Evolutionary conservation across 2,329 filamentous ascomycete genomes (phyloP).

Genomic region (Stenocarpella maydis): DNA sequence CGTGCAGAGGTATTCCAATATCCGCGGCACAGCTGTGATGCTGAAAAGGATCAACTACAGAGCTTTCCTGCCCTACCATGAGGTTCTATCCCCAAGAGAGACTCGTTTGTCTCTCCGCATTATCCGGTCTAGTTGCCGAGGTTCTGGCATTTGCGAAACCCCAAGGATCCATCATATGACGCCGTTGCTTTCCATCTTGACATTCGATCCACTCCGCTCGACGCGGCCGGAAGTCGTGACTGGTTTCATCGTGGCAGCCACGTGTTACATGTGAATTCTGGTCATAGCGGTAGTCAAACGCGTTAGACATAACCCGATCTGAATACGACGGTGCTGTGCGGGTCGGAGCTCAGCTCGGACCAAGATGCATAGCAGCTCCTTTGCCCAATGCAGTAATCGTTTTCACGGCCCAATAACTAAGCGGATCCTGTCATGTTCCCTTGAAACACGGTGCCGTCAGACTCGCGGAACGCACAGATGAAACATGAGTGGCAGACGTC

Average conservation of each 20-base stretch:
- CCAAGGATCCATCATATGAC: background rate
- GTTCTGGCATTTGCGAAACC: background rate
- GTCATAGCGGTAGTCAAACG: background rate
- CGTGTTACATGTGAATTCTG: background rate
- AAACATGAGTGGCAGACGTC: conserved; percentile 23
- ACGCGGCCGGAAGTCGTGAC: background rate
- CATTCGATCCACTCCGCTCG: background rate
- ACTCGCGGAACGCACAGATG: background rate
- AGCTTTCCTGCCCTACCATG: background rate
- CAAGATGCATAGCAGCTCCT: background rate
- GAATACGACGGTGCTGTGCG: background rate
- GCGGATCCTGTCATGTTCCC: background rate
- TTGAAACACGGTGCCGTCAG: background rate
- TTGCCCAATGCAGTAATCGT: conserved; percentile 2
- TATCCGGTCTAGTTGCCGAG: background rate
- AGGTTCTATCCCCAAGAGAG: background rate
- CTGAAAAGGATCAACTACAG: background rate
- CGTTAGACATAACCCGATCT: background rate
- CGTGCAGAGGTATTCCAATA: too few relatives aligned
- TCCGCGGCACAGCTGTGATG: too few relatives aligned
- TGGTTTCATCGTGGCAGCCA: background rate
- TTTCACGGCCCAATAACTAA: background rate
- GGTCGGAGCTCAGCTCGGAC: background rate
- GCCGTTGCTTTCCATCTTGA: background rate
- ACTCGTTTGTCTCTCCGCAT: background rate